Evolutionary conservation across 2,329 filamentous ascomycete genomes (phyloP).

Genomic region (Exophiala mesophila): DNA sequence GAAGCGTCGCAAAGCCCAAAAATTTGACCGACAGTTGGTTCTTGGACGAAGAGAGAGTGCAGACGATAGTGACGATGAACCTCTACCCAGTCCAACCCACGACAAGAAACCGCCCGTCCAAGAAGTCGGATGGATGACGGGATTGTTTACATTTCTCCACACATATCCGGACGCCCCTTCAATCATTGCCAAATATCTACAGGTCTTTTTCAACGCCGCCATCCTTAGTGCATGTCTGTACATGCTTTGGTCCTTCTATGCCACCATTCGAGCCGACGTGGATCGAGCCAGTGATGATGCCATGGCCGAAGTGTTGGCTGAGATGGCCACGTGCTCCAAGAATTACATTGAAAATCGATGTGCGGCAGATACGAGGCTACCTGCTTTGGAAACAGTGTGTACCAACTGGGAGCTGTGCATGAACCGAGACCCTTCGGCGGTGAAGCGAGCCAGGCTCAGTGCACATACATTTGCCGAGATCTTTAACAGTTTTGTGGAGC

Average conservation of each 20-base stretch:
- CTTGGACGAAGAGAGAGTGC: constrained; percentile 34
- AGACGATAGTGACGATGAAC: constrained; percentile 39
- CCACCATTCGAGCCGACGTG: constrained; percentile 70
- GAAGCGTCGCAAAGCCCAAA: constrained; percentile 44
- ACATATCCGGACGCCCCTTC: constrained; percentile 61
- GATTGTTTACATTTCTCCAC: constrained; percentile 59
- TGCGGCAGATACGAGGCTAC: constrained; percentile 59
- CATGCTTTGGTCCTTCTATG: constrained; percentile 63
- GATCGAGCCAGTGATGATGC: constrained; percentile 65
- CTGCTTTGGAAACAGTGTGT: constrained; percentile 69
- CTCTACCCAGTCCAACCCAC: constrained; percentile 30
- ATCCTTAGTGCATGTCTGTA: constrained; percentile 51
- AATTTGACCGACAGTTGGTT: constrained; percentile 39
- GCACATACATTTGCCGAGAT: constrained; percentile 88
- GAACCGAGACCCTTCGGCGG: constrained; percentile 70
- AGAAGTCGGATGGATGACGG: constrained; percentile 29
- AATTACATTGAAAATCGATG: constrained; percentile 76
- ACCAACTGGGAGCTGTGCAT: constrained; percentile 82
- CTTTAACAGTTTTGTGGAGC: constrained; percentile 87
- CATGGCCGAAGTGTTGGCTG: constrained; percentile 62
- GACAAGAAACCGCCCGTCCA: constrained; percentile 15
- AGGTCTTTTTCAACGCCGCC: constrained; percentile 51
- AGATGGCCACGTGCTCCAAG: constrained; percentile 68
- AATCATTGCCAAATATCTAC: constrained; percentile 62
- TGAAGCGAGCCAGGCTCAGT: constrained; percentile 74